Base-by-base conservation (phyloP, 495 filamentous ascomycete genomes). In the Astrothelium subdiscretum region DNA sequence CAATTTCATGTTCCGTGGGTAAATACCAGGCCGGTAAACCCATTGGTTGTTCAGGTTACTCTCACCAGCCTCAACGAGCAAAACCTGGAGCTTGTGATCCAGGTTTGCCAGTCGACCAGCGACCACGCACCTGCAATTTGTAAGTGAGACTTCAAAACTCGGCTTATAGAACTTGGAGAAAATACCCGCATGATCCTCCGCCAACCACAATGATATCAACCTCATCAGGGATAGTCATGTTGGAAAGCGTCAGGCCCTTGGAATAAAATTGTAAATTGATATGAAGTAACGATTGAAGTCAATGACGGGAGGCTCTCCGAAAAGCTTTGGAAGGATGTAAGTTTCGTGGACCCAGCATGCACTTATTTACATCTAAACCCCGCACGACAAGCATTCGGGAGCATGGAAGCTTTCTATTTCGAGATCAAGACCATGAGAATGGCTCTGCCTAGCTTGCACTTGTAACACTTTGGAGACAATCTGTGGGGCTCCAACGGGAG, bases 131-230 rank as follows among this genome's bases (percentile, higher is more conserved):
- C 72, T 61, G 35, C 31, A 20, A 13, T 8, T 2, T 5, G 24
- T 29, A 6, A 54, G 24, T 29, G 24, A 27, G 35, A 15, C 6
- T 8, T 5, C 8, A 54, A 26, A 29, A 27, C 6, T 24, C 29
- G 8, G 22, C 43, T 18, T 20, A 22, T 15, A 5, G 13, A 29
- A 54, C 15, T 44, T 27, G 11, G 38, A 27, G 4, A 8, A 43
- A 66, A 18, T 63, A 72, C 67, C 73, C 73, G 61, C 70, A 71
- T 57, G 70, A 72, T 58, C 73, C 72, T 60, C 88, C 89, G 66
- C 88, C 89, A 68, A 85, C 87, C 61, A 92, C 85, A 67, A 92
- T 91, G 63, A 92, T 89, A 69, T 92, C 88, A 65, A 91, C 87
- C 75, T 92, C 87, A 32, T 88, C 85, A 22, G 68, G 68, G 38